Evolutionary conservation across 345 rosid genomes (phyloP).

Genomic region (Stellera chamaejasme): DNA sequence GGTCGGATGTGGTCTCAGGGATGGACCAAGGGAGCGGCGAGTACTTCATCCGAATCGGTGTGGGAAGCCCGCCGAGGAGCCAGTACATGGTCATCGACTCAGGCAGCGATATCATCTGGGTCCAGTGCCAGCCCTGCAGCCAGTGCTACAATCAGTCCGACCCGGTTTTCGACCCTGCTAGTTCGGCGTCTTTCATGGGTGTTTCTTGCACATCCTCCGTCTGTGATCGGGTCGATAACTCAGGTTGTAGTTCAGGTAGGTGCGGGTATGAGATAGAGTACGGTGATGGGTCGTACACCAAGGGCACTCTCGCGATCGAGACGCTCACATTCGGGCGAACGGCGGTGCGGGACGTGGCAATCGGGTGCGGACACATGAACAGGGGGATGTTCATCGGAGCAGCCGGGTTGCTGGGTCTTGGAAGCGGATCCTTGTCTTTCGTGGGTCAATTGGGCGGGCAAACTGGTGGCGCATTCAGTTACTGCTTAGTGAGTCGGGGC

Average conservation of each 20-base stretch:
- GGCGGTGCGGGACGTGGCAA: slow-evolving; percentile 53
- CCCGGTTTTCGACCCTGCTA: slow-evolving; percentile 83
- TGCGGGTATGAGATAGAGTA: slow-evolving; percentile 79
- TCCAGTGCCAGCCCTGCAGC: slow-evolving; percentile 81
- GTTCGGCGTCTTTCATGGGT: slow-evolving; percentile 53
- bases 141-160: slow-evolving; percentile 79
- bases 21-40: slow-evolving; percentile 93
- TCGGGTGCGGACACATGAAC: slow-evolving; percentile 82
- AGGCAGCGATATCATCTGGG: slow-evolving; percentile 91
- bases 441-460: slow-evolving; percentile 75
- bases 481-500: slow-evolving; percentile 71
- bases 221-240: slow-evolving; percentile 58
- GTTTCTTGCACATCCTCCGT: slow-evolving; percentile 70
- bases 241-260: slow-evolving; percentile 59
- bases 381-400: slow-evolving; percentile 88
- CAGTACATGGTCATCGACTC: slow-evolving; percentile 84
- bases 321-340: slow-evolving; percentile 59
- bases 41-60: slow-evolving; percentile 74
- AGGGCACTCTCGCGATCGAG: slow-evolving; percentile 70
- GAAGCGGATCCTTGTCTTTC: slow-evolving; percentile 75
- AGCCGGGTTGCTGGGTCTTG: slow-evolving; percentile 73
- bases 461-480: slow-evolving; percentile 74
- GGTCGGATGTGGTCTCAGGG: slow-evolving; percentile 80
- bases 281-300: slow-evolving; percentile 90
- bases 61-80: slow-evolving; percentile 71